phyloP scores from a whole-genome alignment of 1,284 basidiomycete genomes.

The Chondrostereum purpureum region DNA sequence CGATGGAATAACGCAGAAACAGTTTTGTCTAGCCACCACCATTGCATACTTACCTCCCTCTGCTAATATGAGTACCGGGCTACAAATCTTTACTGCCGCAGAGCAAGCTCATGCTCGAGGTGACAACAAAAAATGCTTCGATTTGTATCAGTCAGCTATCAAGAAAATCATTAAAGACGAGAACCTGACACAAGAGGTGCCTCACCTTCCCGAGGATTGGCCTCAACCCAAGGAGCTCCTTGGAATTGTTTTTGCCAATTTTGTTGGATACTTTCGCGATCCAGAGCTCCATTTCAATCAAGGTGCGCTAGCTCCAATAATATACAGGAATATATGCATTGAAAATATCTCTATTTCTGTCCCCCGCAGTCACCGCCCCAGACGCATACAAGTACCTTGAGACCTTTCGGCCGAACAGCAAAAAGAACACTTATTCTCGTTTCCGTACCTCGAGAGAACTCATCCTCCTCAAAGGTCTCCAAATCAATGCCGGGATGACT shows the following conservation, averaged over 20 bases:
- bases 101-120: slow-evolving; percentile 13
- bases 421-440: slow-evolving; percentile 13
- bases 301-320: slow-evolving; percentile 2
- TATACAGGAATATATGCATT: background rate
- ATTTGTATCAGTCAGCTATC: slow-evolving; percentile 20
- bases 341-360: background rate
- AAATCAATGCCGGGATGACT: slow-evolving; percentile 22
- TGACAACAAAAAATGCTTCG: slow-evolving; percentile 16
- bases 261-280: slow-evolving; percentile 21
- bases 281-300: slow-evolving; percentile 16
- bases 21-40: background rate
- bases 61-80: background rate
- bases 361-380: slow-evolving; percentile 16
- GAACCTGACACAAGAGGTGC: slow-evolving; percentile 14
- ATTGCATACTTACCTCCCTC: background rate
- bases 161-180: slow-evolving; percentile 23
- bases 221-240: slow-evolving; percentile 18
- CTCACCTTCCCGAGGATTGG: slow-evolving; percentile 14
- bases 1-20: too few relatives aligned
- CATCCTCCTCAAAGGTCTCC: slow-evolving; percentile 25
- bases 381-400: slow-evolving; percentile 25
- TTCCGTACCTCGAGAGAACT: slow-evolving; percentile 16
- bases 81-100: slow-evolving; percentile 16
- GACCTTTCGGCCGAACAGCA: slow-evolving; percentile 20
- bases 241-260: slow-evolving; percentile 19